These are phyloP conservation scores for Helicostylum pulchrum DNA, from an alignment of 192 early-diverging fungal species.

Conservation along the genomic window DNA sequence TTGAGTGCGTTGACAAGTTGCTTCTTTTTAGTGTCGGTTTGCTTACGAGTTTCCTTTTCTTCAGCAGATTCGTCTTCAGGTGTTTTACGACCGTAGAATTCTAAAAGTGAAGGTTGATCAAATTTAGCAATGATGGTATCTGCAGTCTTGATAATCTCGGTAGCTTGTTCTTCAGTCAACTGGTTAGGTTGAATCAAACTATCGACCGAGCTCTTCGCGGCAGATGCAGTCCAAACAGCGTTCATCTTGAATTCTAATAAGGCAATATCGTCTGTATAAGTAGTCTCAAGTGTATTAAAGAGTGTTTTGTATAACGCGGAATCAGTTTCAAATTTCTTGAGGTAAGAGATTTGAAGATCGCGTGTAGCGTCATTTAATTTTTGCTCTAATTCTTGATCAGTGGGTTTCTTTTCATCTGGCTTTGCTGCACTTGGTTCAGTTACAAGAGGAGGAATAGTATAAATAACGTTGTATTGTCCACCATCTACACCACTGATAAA, in stretches of 20 bases:
- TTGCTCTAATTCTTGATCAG: slow-evolving; percentile 38
- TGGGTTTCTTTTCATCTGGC: slow-evolving; percentile 29
- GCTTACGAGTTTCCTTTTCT: slow-evolving; percentile 58
- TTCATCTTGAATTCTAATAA: slow-evolving; percentile 55
- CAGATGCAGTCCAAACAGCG: slow-evolving; percentile 32
- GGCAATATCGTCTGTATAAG: slow-evolving; percentile 56
- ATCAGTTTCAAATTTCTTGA: slow-evolving; percentile 73
- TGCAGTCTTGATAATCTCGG: slow-evolving; percentile 48
- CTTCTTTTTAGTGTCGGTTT: slow-evolving; percentile 71
- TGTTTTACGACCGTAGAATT: slow-evolving; percentile 60
- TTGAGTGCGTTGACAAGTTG: slow-evolving; percentile 61
- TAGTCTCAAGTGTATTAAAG: slow-evolving; percentile 57
- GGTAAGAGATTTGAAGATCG: slow-evolving; percentile 72
- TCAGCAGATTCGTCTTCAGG: slow-evolving; percentile 46
- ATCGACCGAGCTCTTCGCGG: slow-evolving; percentile 40
- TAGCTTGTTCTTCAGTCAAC: slow-evolving; percentile 44
- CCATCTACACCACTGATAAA: slow-evolving; percentile 48
- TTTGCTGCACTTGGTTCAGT: slow-evolving; percentile 47
- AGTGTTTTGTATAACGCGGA: slow-evolving; percentile 52
- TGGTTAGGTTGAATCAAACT: slow-evolving; percentile 24
- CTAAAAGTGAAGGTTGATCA: slow-evolving; percentile 59
- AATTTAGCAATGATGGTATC: slow-evolving; percentile 58
- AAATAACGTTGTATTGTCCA: slow-evolving; percentile 47
- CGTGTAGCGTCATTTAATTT: slow-evolving; percentile 69
- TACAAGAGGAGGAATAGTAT: slow-evolving; percentile 47